These are phyloP conservation scores for Abelmoschus esculentus DNA, from an alignment of 345 rosid species.

Conservation along the genomic window DNA sequence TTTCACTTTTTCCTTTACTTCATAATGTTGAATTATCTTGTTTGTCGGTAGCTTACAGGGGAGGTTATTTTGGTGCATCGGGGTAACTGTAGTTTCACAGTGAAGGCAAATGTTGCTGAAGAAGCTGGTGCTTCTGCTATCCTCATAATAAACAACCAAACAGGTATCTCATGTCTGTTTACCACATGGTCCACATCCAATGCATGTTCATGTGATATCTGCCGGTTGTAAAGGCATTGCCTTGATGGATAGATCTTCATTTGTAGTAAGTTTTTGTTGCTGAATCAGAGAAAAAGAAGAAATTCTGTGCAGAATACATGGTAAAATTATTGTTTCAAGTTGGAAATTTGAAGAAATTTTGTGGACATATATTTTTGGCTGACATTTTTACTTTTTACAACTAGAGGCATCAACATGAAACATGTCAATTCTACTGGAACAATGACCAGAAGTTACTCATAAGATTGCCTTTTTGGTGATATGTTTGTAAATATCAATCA, in stretches of 20 bases:
- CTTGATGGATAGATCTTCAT: not conserved
- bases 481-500: too few relatives aligned
- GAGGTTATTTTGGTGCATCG: conserved; percentile 50
- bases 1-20: not conserved
- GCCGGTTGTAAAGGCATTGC: not conserved
- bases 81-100: conserved; percentile 67
- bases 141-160: conserved; percentile 52
- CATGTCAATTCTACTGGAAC: too few relatives aligned
- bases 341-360: not conserved
- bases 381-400: not conserved
- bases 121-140: conserved; percentile 54
- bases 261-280: not conserved
- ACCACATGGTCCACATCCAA: not conserved
- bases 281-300: not conserved
- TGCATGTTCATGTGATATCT: not conserved
- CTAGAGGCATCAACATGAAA: too few relatives aligned
- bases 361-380: not conserved
- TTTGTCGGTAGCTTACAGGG: conserved; percentile 36
- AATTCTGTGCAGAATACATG: not conserved
- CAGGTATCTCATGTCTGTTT: conserved; percentile 30
- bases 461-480: too few relatives aligned
- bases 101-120: conserved; percentile 56
- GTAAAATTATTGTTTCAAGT: not conserved
- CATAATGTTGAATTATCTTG: conserved; percentile 11
- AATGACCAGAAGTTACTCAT: too few relatives aligned